A percentile compares a stretch with the other conserved stretches of the same genome.
Conservation (phyloP, 371 early-diverging fungal genomes). For the Phascolomyces articulosus region DNA sequence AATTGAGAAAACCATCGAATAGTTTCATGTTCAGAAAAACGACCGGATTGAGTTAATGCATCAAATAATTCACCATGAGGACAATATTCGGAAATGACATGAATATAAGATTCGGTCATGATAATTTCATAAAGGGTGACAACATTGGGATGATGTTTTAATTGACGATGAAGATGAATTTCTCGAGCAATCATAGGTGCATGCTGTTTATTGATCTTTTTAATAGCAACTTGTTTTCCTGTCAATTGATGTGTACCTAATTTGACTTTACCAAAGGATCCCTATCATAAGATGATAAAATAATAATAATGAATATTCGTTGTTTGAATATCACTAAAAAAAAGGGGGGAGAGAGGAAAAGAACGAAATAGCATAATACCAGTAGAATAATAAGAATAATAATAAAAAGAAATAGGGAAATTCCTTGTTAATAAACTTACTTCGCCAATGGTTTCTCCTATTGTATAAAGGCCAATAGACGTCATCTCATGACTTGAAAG, state of each 20-base stretch:
- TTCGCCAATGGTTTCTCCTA: conserved; percentile 30
- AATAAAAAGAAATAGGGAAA: neutral
- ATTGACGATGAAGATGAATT: conserved; percentile 85
- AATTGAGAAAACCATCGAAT: conserved; percentile 73
- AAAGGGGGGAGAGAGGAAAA: too few species aligned
- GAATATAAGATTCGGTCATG: conserved; percentile 76
- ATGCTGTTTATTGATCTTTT: conserved; percentile 84
- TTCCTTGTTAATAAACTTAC: conserved; percentile 8
- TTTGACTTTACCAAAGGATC: conserved; percentile 89
- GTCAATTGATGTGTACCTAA: conserved; percentile 77
- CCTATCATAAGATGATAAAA: conserved; percentile 37
- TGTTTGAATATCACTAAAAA: too few species aligned
- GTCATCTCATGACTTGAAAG: conserved; percentile 25
- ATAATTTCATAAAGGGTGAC: conserved; percentile 89
- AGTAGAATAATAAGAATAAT: neutral
- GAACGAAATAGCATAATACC: too few species aligned
- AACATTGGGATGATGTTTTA: conserved; percentile 86
- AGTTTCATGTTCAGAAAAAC: conserved; percentile 57
- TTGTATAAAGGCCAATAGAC: conserved; percentile 24
- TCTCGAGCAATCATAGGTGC: conserved; percentile 79
- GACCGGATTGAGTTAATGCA: conserved; percentile 63
- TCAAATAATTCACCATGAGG: conserved; percentile 80
- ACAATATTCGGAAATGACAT: conserved; percentile 82
- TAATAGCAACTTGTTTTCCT: conserved; percentile 83
- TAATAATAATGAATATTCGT: neutral